Conservation (phyloP, 257 asterid species). For the Hygrophila difformis region DNA sequence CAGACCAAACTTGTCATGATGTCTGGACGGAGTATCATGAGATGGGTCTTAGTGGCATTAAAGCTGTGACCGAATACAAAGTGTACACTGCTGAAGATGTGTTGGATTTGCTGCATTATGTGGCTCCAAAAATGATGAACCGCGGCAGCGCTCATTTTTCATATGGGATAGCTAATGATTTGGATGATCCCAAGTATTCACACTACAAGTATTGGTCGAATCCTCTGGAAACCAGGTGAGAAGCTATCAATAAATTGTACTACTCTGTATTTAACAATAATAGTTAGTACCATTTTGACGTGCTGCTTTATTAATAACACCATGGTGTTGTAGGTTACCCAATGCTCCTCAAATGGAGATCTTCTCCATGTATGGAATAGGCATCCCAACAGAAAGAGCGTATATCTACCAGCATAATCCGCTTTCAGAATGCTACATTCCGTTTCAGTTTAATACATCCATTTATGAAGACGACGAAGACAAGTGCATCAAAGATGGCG, state of each 20-base stretch:
- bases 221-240: slow-evolving; percentile 87
- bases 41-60: slow-evolving; percentile 67
- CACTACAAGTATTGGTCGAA: slow-evolving; percentile 93
- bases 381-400: slow-evolving; percentile 73
- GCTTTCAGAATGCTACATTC: slow-evolving; percentile 61
- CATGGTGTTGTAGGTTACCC: slow-evolving; percentile 41
- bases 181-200: slow-evolving; percentile 69
- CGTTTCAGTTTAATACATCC: slow-evolving; percentile 64
- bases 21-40: slow-evolving; percentile 93
- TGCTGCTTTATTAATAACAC: too few species aligned
- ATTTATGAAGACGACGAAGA: slow-evolving; percentile 37
- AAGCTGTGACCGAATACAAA: slow-evolving; percentile 68
- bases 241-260: background rate
- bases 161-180: slow-evolving; percentile 75
- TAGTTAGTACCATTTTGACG: too few species aligned
- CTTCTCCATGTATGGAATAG: slow-evolving; percentile 65
- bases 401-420: slow-evolving; percentile 54
- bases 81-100: slow-evolving; percentile 67
- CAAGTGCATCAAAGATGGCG: slow-evolving; percentile 56
- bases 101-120: slow-evolving; percentile 57
- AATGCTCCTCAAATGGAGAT: slow-evolving; percentile 84
- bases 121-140: slow-evolving; percentile 84
- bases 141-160: slow-evolving; percentile 80
- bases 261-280: background rate
- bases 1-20: slow-evolving; percentile 53